A percentile compares a stretch with the other conserved stretches of the same genome.
These are phyloP conservation scores for Polygonum aviculare DNA, from an alignment of 148 eudicot species.

Conservation along the genomic window DNA sequence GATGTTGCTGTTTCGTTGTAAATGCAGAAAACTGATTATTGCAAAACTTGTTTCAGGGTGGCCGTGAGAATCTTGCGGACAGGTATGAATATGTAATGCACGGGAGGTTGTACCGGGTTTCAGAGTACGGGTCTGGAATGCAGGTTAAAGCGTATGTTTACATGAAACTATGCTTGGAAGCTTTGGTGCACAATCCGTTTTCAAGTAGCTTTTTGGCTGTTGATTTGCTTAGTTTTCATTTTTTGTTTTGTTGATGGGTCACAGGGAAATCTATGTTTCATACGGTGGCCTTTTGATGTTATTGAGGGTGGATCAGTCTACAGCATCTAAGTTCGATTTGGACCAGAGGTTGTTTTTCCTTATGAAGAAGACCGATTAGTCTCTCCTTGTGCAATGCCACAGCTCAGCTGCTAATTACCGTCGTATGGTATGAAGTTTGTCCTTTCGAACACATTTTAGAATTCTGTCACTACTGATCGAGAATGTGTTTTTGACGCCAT, in stretches of 20 bases:
- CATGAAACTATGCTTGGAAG: not conserved
- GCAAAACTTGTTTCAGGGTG: constrained; percentile 38
- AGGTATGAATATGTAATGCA: constrained; percentile 88
- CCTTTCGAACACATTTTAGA: not conserved
- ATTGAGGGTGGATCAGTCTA: constrained; percentile 65
- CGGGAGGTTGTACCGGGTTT: constrained; percentile 64
- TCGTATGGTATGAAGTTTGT: not conserved
- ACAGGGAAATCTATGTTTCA: constrained; percentile 71
- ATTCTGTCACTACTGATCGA: not conserved
- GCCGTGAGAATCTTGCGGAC: constrained; percentile 70
- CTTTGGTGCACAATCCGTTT: not conserved
- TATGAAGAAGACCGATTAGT: constrained; percentile 57
- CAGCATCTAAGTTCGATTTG: constrained; percentile 60
- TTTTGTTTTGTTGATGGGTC: not conserved
- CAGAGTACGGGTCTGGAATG: constrained; percentile 43
- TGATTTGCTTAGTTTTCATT: not conserved
- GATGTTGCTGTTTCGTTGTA: too few species aligned
- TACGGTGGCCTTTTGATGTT: constrained; percentile 82
- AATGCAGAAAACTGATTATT: too few species aligned
- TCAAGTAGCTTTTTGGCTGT: not conserved
- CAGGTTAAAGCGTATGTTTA: constrained; percentile 53
- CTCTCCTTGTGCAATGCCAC: not conserved
- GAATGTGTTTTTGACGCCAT: not conserved
- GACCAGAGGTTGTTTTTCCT: constrained; percentile 81
- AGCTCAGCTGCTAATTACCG: not conserved